Evolutionary conservation across 2,329 filamentous ascomycete species (phyloP), one percentile per base, ranked within the genome.

Genomic region (Pseudocercospora pini-densiflorae): DNA sequence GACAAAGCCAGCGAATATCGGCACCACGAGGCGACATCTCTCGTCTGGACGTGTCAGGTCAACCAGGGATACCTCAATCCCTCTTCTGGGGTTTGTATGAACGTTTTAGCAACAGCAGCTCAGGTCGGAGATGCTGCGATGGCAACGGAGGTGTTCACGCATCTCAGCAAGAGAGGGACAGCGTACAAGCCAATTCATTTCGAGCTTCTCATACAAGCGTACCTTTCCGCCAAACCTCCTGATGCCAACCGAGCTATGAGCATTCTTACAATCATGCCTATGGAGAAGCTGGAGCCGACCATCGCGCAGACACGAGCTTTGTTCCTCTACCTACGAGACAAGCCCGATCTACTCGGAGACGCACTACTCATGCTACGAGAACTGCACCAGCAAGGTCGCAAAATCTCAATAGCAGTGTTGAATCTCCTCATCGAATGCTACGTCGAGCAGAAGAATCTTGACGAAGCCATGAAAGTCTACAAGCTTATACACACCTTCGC

Each of bases 201-300:
- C 78, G 93, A 96, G 77, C 85, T 90, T 29, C 84, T 97, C 29
- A 82, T 94, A 6, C 88, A 92, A 64, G 86, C 90, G 3, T 92
- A 96, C 74, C 82, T 88, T 10, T 77, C 78, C 16, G 80, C 82
- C 3, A 82, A 84, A 1, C 70, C 72, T 9, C 75, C 77, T 3
- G 88, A 95, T 69, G 74, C 94, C 7, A 79, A 81, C 24, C 87
- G 88, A 27, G 90, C 91, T 0, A 83, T 97, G 40, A 86, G 87
- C 47, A 84, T 91, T 1, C 82, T 97, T 16, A 87, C 87, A 70
- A 89, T 93, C 75, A 95, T 97, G 90, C 80, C 86, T 23, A 84
- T 87, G 66, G 86, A 88, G 19, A 87, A 88, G 5, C 76, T 90
- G 5, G 77, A 84, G 45, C 83, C 88, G 2, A 85, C 87, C 36